Evolutionary conservation across 2,329 filamentous ascomycete species (phyloP), one percentile per base, ranked within the genome.

Genomic region (Emydomyces testavorans): DNA sequence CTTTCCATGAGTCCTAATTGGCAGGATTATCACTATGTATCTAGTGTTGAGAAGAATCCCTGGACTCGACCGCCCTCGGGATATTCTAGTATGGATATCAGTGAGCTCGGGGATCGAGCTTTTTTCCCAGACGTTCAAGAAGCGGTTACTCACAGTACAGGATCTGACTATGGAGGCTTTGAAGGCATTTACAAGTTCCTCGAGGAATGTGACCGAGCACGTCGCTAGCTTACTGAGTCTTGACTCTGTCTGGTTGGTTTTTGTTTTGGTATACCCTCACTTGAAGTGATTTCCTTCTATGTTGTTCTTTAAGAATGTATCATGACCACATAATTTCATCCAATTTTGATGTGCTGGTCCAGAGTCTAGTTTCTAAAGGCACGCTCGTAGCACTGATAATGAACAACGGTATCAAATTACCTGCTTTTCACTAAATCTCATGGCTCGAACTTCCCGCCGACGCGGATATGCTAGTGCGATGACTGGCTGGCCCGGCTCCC

Each of bases 121-220:
- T 67, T 62, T 47, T 69, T 68, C 41, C 57, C 61, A n/a, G 60
- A 70, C 59, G 41, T 62, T 5, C 61, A 61, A 11, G 70, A 71
- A 39, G 54, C 60, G 18, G 58, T 60, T 29, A 36, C 57, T 15
- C 55, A 56, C 24, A 55, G 65, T 52, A 54, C 57, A 40, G 34
- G 62, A 44, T 68, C 79, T 10, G 76, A 76, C 44, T 80, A 79
- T 53, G 78, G 81, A 52, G 76, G 78, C 4, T 64, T 79, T 11
- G 77, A 83, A 57, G 80, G 79, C 2, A 82, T 84, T 28, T 79
- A 80, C 57, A 71, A 71, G 43, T 83, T 83, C 58, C 69, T 83
- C 50, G 75, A 79, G 55, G 74, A 81, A 53, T 80, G 79, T 56
- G 78, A 82, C 60, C 64, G 66, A 35, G 70, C 70, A 28, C 63